These are phyloP conservation scores for Kluyveromyces sp. DNA, from an alignment of 1,139 yeast species.

Conservation along the genomic window DNA sequence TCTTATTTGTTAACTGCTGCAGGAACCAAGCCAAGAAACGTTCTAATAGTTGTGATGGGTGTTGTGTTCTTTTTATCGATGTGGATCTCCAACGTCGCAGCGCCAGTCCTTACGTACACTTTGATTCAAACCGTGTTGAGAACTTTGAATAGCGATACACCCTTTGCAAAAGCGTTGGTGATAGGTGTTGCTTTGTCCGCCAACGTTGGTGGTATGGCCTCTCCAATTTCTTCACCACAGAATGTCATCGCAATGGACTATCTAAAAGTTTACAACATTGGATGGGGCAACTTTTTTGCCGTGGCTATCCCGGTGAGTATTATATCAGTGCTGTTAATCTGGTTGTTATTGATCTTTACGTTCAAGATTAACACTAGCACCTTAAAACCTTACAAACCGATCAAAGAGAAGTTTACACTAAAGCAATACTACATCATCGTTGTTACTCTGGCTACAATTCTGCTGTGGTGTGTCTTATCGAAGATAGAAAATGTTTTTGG, in stretches of 20 bases:
- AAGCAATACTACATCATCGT: conserved; percentile 57
- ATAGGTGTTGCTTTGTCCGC: conserved; percentile 69
- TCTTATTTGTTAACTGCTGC: conserved; percentile 59
- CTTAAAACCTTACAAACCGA: conserved; percentile 45
- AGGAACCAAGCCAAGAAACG: conserved; percentile 60
- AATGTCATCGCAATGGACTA: conserved; percentile 68
- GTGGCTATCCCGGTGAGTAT: conserved; percentile 60
- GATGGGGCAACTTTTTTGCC: conserved; percentile 76
- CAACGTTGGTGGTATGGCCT: conserved; percentile 71
- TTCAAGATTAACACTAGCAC: conserved; percentile 42
- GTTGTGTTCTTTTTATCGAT: conserved; percentile 64
- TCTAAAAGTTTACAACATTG: conserved; percentile 53
- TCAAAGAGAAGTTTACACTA: conserved; percentile 51
- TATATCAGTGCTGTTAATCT: conserved; percentile 45
- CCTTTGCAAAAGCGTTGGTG: conserved; percentile 56
- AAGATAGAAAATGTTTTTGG: conserved; percentile 52
- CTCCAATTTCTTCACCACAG: conserved; percentile 78
- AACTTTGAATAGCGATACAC: conserved; percentile 54
- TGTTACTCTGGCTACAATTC: conserved; percentile 49
- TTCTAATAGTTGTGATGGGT: conserved; percentile 56
- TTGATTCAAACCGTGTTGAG: conserved; percentile 58
- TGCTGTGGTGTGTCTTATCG: conserved; percentile 66
- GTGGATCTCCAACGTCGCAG: conserved; percentile 79
- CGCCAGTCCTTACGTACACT: conserved; percentile 68
- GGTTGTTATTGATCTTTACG: conserved; percentile 53